Base-by-base conservation (phyloP, 495 filamentous ascomycete genomes). In the Hypoxylon intermedium region DNA sequence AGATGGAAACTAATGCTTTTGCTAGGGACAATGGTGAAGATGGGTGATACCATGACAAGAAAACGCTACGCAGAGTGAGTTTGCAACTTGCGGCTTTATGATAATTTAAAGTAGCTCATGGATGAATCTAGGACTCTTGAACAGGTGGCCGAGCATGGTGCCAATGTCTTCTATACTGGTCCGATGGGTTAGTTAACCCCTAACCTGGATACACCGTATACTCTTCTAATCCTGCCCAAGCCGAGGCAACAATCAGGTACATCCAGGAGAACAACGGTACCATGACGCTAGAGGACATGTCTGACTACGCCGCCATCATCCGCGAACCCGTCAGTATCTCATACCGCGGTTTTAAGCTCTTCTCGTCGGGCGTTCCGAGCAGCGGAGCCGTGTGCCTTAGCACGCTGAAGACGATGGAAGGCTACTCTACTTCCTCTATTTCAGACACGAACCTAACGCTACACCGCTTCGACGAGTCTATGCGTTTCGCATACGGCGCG, bases 401-500 rank as follows among this genome's bases (percentile, higher is more conserved):
- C 52, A 83, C 88, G 3, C 73, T 97, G 61, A 96, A 94, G 63
- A 90, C 87, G 9, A 75, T 95, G 59, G 85, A 89, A 61, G 87
- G 89, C 0, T 97, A 90, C 63, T 65, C 78, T 4, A 53, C 86
- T 0, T 23, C 50, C 33, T 40, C 53, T 2, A 9, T 53, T 12
- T 5, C 43, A 9, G 48, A 79, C 61, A 15, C 36, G 0, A 72
- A 76, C 45, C 55, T 79, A 0, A 92, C 84, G 15, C 87, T 87
- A 1, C 93, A 97, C 74, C 83, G 91, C 3, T 78, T 96, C 48
- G 85, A 91, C 56, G 93, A 97, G 74, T 88, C 89, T 2, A 91
- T 94, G 70, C 83, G 92, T 13, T 96, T 93, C 73, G 91, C 84
- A 1, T 97, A 96, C 70, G 93, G 72, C 79, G 87, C 83, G 73